These are phyloP conservation scores for Lupinus albus DNA, from an alignment of 306 rosid genomes.

Conservation along the genomic window DNA sequence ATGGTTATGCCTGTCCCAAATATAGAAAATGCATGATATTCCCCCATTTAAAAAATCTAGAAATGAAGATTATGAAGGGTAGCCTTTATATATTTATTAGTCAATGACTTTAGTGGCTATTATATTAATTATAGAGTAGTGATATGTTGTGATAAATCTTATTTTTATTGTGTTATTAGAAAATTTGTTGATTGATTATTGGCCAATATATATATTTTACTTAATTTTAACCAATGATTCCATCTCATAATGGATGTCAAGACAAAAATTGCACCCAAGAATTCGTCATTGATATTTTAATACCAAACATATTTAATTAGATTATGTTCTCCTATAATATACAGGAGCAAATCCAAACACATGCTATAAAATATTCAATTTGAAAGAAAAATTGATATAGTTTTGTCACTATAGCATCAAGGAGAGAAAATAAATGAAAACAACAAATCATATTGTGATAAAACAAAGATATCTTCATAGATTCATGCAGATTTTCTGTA, in stretches of 20 bases:
- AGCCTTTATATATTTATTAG: background rate
- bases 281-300: constrained; percentile 35
- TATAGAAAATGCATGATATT: no score
- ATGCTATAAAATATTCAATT: constrained; percentile 64
- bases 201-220: no score
- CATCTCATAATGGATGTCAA: background rate
- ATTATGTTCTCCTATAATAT: constrained; percentile 39
- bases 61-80: constrained; percentile 21
- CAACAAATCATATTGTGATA: constrained; percentile 18
- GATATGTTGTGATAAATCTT: no score
- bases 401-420: constrained; percentile 20
- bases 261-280: constrained; percentile 42
- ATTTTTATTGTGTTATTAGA: no score
- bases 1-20: no score
- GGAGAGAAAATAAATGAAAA: constrained; percentile 28
- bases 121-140: no score
- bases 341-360: constrained; percentile 59
- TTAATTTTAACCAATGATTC: constrained; percentile 39
- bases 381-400: constrained; percentile 30
- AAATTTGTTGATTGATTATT: no score
- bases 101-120: constrained; percentile 26
- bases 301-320: constrained; percentile 55
- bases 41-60: no score
- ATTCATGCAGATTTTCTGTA: constrained; percentile 2
- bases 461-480: constrained; percentile 43